These are phyloP conservation scores for Wickerhamiella allomyrinae DNA, from an alignment of 805 yeast species.

Conservation along the genomic window DNA sequence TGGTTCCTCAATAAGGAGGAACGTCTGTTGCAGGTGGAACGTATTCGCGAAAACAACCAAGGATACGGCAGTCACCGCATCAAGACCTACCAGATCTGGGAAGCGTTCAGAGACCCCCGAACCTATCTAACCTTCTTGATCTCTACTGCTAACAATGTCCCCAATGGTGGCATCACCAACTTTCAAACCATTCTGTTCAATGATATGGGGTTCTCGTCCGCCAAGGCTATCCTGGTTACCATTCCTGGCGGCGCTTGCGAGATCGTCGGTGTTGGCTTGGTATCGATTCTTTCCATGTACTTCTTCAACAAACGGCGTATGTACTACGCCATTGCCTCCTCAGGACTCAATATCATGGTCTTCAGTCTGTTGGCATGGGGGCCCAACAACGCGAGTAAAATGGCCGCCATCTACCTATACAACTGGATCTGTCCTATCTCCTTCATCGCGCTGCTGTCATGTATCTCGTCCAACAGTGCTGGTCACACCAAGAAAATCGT, in stretches of 20 bases:
- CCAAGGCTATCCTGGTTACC: slow-evolving; percentile 29
- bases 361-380: slow-evolving; percentile 34
- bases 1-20: slow-evolving; percentile 35
- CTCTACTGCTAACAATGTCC: slow-evolving; percentile 30
- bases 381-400: slow-evolving; percentile 23
- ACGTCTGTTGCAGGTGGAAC: slow-evolving; percentile 32
- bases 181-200: slow-evolving; percentile 32
- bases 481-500: slow-evolving; percentile 61
- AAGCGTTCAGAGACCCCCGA: slow-evolving; percentile 35
- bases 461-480: slow-evolving; percentile 36
- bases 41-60: slow-evolving; percentile 39
- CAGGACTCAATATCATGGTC: slow-evolving; percentile 32
- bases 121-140: slow-evolving; percentile 35
- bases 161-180: slow-evolving; percentile 42
- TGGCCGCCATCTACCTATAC: slow-evolving; percentile 29
- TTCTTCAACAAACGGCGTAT: slow-evolving; percentile 11
- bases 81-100: slow-evolving; percentile 39
- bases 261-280: slow-evolving; percentile 9
- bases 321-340: slow-evolving; percentile 33
- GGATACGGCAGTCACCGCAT: slow-evolving; percentile 42
- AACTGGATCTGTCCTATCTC: slow-evolving; percentile 23
- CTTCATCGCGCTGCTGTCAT: slow-evolving; percentile 21
- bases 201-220: slow-evolving; percentile 18
- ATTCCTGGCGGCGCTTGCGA: slow-evolving; percentile 34
- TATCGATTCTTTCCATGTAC: slow-evolving; percentile 11